phyloP scores from a whole-genome alignment of 805 yeast species.

The Sugiyamaella boreocaroliniensis region DNA sequence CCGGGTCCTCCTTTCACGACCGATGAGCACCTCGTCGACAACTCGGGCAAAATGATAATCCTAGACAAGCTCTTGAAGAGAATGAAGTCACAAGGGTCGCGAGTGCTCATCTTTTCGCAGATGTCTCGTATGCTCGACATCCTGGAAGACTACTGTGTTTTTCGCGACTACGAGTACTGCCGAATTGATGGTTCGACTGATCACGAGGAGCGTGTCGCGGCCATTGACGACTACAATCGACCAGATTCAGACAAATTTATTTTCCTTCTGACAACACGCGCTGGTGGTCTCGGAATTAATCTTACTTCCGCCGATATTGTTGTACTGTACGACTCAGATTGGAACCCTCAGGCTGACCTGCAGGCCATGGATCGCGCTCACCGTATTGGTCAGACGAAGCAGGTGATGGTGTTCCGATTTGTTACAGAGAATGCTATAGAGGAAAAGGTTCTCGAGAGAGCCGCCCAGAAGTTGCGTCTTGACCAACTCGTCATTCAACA shows the following conservation, averaged over 20 bases:
- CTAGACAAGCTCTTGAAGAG: conserved; percentile 74
- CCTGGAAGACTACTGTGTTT: conserved; percentile 81
- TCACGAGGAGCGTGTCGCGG: conserved; percentile 86
- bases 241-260: conserved; percentile 77
- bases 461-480: conserved; percentile 85
- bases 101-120: conserved; percentile 87
- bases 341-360: conserved; percentile 97
- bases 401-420: conserved; percentile 83
- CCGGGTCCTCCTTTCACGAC: conserved; percentile 98
- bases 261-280: conserved; percentile 84
- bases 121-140: conserved; percentile 89
- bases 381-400: conserved; percentile 94
- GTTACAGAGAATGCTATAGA: conserved; percentile 96
- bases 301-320: conserved; percentile 89
- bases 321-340: conserved; percentile 82
- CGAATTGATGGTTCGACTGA: conserved; percentile 92
- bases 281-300: conserved; percentile 94
- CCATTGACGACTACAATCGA: conserved; percentile 84
- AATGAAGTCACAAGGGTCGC: conserved; percentile 70
- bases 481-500: conserved; percentile 96
- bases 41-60: conserved; percentile 86
- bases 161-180: conserved; percentile 80
- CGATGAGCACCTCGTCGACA: conserved; percentile 82
- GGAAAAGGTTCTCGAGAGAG: conserved; percentile 91
- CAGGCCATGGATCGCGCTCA: conserved; percentile 99